phyloP scores from a whole-genome alignment of 208 protist genomes.

The Trypanosoma scelopori region DNA sequence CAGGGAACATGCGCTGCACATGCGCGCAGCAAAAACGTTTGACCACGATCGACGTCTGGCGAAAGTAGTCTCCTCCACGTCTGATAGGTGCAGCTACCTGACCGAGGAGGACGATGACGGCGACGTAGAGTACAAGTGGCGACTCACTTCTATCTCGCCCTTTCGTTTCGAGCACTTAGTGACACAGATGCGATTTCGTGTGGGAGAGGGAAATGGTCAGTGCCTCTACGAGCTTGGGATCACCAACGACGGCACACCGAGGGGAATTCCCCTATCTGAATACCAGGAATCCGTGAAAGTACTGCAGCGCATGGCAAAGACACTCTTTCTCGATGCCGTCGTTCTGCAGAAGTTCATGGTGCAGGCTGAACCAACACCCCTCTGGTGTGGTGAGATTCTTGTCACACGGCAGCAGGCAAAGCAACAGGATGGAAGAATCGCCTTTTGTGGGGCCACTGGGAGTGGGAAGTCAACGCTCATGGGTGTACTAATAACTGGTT shows the following conservation, averaged over 20 bases:
- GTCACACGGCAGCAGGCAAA: slow-evolving; percentile 65
- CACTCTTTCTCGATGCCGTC: slow-evolving; percentile 51
- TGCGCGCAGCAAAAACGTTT: slow-evolving; percentile 32
- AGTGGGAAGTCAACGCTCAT: slow-evolving; percentile 91
- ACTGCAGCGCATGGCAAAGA: slow-evolving; percentile 71
- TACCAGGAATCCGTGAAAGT: slow-evolving; percentile 81
- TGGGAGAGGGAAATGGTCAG: slow-evolving; percentile 91
- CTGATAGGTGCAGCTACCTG: slow-evolving; percentile 31
- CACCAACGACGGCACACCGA: slow-evolving; percentile 86
- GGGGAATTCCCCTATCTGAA: slow-evolving; percentile 71
- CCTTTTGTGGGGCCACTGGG: slow-evolving; percentile 80
- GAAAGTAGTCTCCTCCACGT: not conserved
- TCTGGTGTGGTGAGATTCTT: slow-evolving; percentile 83
- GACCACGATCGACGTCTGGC: slow-evolving; percentile 32
- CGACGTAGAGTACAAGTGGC: slow-evolving; percentile 96
- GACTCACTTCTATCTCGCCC: slow-evolving; percentile 76
- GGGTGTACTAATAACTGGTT: slow-evolving; percentile 59
- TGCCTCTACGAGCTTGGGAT: slow-evolving; percentile 95
- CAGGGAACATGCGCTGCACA: slow-evolving; percentile 2
- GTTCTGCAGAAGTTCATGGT: slow-evolving; percentile 64
- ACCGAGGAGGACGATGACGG: slow-evolving; percentile 92
- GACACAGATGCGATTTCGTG: slow-evolving; percentile 94
- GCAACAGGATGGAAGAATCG: slow-evolving; percentile 62
- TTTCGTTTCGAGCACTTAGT: slow-evolving; percentile 91
- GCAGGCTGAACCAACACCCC: slow-evolving; percentile 13